Percentiles rank a stretch among this genome's conserved stretches.
Conservation (phyloP, 192 early-diverging fungal genomes). For the Entophlyctis helioformis region DNA sequence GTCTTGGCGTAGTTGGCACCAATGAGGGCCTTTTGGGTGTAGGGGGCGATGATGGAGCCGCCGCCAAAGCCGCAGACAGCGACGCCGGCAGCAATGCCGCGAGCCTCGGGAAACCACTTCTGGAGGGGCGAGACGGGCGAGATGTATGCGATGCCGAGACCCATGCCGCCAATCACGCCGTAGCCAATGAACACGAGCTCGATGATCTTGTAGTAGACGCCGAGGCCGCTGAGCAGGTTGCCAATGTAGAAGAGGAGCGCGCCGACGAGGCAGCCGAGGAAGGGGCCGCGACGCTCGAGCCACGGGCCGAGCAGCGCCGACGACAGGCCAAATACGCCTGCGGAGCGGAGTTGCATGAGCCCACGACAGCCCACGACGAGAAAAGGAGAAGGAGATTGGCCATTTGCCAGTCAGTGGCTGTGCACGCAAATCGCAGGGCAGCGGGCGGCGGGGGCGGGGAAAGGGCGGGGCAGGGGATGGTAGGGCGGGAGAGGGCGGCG, state of each 20-base stretch:
- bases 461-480: no score
- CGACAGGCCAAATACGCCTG: conserved; percentile 51
- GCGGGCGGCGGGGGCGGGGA: no score
- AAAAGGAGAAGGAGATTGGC: no score
- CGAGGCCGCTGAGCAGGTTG: conserved; percentile 50
- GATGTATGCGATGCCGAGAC: conserved; percentile 63
- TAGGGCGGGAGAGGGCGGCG: no score
- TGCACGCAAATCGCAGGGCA: no score
- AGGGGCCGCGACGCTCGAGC: conserved; percentile 64
- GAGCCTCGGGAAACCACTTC: conserved; percentile 67
- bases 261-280: conserved; percentile 51
- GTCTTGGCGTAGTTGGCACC: conserved; percentile 17
- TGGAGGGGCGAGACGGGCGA: conserved; percentile 62
- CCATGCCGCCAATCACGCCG: conserved; percentile 58
- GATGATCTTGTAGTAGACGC: conserved; percentile 29
- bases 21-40: conserved; percentile 42
- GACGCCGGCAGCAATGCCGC: conserved; percentile 61
- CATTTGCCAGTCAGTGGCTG: no score
- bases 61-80: conserved; percentile 71
- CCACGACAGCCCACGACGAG: no score
- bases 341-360: background rate
- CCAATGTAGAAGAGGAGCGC: conserved; percentile 55
- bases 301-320: conserved; percentile 66
- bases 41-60: conserved; percentile 57
- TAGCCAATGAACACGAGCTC: conserved; percentile 45